These are phyloP conservation scores for Sphaerostilbella broomeana DNA, from an alignment of 2,329 filamentous ascomycete genomes.

Conservation along the genomic window DNA sequence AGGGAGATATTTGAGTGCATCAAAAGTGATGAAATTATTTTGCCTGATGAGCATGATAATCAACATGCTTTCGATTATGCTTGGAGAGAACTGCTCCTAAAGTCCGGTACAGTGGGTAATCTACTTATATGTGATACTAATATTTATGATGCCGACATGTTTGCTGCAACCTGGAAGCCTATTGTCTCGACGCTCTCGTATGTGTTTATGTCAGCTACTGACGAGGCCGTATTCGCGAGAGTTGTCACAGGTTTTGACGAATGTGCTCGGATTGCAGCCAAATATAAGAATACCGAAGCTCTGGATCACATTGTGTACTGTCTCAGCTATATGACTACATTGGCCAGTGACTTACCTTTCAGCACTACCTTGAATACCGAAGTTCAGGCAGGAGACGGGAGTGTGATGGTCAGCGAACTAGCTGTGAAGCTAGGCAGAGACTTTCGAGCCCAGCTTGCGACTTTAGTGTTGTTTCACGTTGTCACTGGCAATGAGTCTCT, in stretches of 20 bases:
- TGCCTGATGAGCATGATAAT: slow-evolving; percentile 96
- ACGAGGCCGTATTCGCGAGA: slow-evolving; percentile 89
- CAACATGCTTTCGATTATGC: slow-evolving; percentile 95
- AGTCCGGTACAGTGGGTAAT: slow-evolving; percentile 68
- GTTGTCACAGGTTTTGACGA: slow-evolving; percentile 95
- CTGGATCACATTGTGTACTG: slow-evolving; percentile 91
- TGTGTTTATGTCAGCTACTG: slow-evolving; percentile 97
- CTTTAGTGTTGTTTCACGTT: slow-evolving; percentile 89
- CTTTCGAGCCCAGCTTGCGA: slow-evolving; percentile 88
- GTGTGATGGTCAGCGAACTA: slow-evolving; percentile 97
- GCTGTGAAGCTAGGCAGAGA: slow-evolving; percentile 93
- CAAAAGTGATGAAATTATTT: slow-evolving; percentile 86
- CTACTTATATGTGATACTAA: slow-evolving; percentile 82
- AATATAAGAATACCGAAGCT: slow-evolving; percentile 75
- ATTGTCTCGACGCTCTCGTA: slow-evolving; percentile 93
- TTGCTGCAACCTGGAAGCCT: slow-evolving; percentile 89
- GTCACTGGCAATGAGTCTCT: slow-evolving; percentile 77
- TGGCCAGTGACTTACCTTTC: slow-evolving; percentile 67
- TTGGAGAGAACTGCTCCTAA: slow-evolving; percentile 88
- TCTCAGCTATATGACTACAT: slow-evolving; percentile 80
- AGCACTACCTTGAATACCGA: slow-evolving; percentile 92
- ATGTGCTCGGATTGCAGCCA: slow-evolving; percentile 85
- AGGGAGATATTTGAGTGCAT: slow-evolving; percentile 87
- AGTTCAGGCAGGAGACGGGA: slow-evolving; percentile 84
- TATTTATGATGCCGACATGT: slow-evolving; percentile 96